Evolutionary conservation across 1,139 yeast genomes (phyloP), one percentile per base, ranked within the genome.

Genomic region (Suhomyces coccinellae): DNA sequence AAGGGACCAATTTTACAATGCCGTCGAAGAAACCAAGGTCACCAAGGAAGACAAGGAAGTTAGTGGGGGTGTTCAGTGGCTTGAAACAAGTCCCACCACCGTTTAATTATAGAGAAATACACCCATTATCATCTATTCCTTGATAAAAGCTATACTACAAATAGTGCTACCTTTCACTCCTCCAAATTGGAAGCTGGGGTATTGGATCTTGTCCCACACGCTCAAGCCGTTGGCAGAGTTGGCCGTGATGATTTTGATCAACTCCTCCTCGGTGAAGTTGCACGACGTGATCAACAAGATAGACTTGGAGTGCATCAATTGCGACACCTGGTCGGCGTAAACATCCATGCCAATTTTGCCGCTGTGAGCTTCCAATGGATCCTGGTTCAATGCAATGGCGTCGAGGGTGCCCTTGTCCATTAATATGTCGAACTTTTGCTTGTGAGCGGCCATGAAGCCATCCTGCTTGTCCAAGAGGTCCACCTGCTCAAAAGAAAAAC

Each of bases 361-460:
- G 41, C 70, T 75, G 43, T 64, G 66, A 0, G 62, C 69, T 17
- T 57, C 59, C 32, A 82, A 58, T 2, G 67, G 70, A 8, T 67
- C 69, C 36, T 86, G 89, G 57, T 89, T 87, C 40, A 93, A 73
- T 0, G 97, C 97, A 52, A 95, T 93, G 6, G 99, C 99, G 67
- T 93, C 99, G 34, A 95, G 67, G 0, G 99, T 93, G 9, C 99
- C 99, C 61, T 93, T 93, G 64, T 93, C 99, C 34, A 91, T 68
- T 2, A 91, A 78, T 6, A 93, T 64, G 57, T 91, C 96, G 66
- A 79, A 90, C 32, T 67, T 53, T 5, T 45, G 57, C 6, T 45
- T 54, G 32, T 75, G 70, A 1, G 61, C 51, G 35, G 36, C 55
- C 60, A 63, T 65, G 62, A 62, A 82, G 53, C 45, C 67, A 22